A percentile compares a stretch with the other conserved stretches of the same genome.
Conservation (phyloP, 495 filamentous ascomycete genomes). For the Xylaria grammica region DNA sequence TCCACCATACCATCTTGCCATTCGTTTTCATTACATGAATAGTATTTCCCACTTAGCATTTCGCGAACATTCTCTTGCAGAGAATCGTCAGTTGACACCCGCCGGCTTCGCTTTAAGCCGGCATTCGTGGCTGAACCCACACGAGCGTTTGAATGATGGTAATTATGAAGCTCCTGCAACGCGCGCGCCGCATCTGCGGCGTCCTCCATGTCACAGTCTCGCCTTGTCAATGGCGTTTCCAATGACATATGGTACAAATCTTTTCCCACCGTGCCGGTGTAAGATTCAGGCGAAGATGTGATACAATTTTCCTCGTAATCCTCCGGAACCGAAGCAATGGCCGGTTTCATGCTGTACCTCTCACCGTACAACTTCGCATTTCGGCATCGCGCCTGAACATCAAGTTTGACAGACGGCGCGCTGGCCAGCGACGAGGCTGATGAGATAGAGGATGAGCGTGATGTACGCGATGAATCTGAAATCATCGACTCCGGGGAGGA, state of each 20-base stretch:
- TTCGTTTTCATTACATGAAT: constrained; percentile 27
- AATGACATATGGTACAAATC: constrained; percentile 60
- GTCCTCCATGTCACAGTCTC: constrained; percentile 52
- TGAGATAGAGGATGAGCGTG: constrained; percentile 75
- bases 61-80: constrained; percentile 79
- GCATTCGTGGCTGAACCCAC: constrained; percentile 28
- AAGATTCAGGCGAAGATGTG: constrained; percentile 67
- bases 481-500: constrained; percentile 93
- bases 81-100: constrained; percentile 67
- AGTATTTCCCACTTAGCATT: constrained; percentile 47
- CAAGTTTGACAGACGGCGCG: constrained; percentile 73
- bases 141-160: constrained; percentile 45
- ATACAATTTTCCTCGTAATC: constrained; percentile 59
- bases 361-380: constrained; percentile 68
- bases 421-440: constrained; percentile 68
- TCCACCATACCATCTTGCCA: constrained; percentile 47
- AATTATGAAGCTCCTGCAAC: constrained; percentile 67
- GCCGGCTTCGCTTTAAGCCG: constrained; percentile 69
- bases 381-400: constrained; percentile 82
- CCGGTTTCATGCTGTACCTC: constrained; percentile 51
- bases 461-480: constrained; percentile 77
- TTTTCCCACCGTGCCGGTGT: constrained; percentile 57
- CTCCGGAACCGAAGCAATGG: constrained; percentile 59
- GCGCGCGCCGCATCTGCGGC: constrained; percentile 67
- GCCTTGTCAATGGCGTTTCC: constrained; percentile 51